Conservation (phyloP, 2,329 filamentous ascomycete species). For the Ramichloridium luteum region DNA sequence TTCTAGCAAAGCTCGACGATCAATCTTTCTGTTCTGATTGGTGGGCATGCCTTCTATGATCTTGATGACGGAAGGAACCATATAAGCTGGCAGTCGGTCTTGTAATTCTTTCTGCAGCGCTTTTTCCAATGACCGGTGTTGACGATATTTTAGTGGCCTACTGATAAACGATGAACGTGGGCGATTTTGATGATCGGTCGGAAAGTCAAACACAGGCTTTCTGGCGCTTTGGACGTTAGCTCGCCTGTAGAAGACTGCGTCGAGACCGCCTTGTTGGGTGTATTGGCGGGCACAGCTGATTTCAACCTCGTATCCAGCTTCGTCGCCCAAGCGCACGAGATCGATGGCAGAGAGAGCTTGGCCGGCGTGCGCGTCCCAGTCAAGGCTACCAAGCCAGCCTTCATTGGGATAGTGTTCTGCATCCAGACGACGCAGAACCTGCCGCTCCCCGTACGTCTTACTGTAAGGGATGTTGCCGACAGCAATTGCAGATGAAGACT, state of each 20-base stretch:
- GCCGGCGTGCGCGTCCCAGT: not conserved
- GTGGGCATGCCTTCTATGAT: slow-evolving; percentile 4
- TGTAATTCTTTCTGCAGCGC: too few species aligned
- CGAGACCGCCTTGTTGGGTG: slow-evolving; percentile 6
- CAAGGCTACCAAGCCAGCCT: too few species aligned
- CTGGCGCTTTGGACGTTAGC: too few species aligned
- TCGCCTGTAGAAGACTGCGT: slow-evolving; percentile 10
- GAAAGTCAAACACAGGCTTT: too few species aligned
- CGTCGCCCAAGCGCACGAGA: slow-evolving; percentile 3
- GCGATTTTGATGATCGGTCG: too few species aligned
- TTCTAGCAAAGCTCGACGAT: slow-evolving; percentile 3
- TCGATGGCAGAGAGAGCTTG: slow-evolving; percentile 3
- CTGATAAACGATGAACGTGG: too few species aligned
- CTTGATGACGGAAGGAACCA: slow-evolving; percentile 3
- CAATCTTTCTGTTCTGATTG: slow-evolving; percentile 6
- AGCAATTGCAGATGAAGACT: too few species aligned
- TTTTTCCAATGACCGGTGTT: too few species aligned
- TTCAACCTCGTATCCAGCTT: slow-evolving; percentile 4
- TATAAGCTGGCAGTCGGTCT: slow-evolving; percentile 4
- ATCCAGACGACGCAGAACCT: slow-evolving; percentile 4
- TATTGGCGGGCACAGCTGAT: slow-evolving; percentile 8
- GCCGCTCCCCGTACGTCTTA: slow-evolving; percentile 5
- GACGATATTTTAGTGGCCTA: too few species aligned
- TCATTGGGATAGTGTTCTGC: too few species aligned
- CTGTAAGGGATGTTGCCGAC: slow-evolving; percentile 7